A percentile compares a stretch with the other conserved stretches of the same genome.
Evolutionary conservation across 1,284 basidiomycete species (phyloP).

Genomic region (Pholiota adiposa): DNA sequence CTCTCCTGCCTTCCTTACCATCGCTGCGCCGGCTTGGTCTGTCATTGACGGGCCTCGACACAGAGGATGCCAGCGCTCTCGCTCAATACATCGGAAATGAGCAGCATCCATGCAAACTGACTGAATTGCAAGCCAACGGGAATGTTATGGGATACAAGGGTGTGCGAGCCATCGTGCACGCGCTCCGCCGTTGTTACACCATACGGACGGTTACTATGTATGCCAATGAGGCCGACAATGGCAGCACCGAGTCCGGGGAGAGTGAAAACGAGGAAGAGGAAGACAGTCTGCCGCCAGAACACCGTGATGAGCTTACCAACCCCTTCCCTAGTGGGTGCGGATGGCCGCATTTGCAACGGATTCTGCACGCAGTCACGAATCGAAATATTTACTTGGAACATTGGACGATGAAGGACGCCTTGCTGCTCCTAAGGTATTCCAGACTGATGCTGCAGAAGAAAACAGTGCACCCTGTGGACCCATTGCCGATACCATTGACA

Average conservation of each 20-base stretch:
- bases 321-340: conserved; percentile 14
- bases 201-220: conserved; percentile 21
- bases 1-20: conserved; percentile 11
- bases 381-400: conserved; percentile 55
- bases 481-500: conserved; percentile 11
- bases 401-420: conserved; percentile 51
- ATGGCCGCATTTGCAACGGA: not conserved
- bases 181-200: conserved; percentile 18
- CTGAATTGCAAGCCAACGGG: conserved; percentile 17
- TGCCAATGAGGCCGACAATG: conserved; percentile 4
- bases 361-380: conserved; percentile 42
- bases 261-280: conserved; percentile 1
- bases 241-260: not conserved
- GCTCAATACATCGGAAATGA: conserved; percentile 10
- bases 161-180: conserved; percentile 12
- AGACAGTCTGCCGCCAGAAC: not conserved
- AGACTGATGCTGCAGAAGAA: conserved; percentile 45
- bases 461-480: conserved; percentile 9
- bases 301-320: not conserved
- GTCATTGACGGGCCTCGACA: conserved; percentile 15
- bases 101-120: conserved; percentile 14
- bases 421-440: conserved; percentile 54
- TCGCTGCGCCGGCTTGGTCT: conserved; percentile 14
- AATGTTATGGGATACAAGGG: conserved; percentile 21
- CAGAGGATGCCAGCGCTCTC: conserved; percentile 9